Conservation (phyloP, 2,329 filamentous ascomycete species). For the Penicillium digitatum region DNA sequence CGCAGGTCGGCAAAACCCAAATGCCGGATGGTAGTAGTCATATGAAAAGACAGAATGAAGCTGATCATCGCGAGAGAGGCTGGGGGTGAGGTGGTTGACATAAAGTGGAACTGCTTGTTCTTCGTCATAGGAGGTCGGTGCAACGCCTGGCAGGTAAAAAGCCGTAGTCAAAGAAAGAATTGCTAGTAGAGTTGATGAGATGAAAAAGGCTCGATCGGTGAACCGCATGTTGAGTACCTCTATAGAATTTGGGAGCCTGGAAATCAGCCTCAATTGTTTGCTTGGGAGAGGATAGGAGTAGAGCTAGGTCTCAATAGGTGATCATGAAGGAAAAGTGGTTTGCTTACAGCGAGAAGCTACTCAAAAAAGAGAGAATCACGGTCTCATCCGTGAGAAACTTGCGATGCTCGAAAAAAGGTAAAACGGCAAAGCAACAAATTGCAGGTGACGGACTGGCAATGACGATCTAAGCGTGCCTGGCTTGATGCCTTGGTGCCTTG, state of each 20-base stretch:
- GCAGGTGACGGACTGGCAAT: constrained; percentile 10
- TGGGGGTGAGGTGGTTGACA: constrained; percentile 88
- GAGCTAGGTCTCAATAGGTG: background rate
- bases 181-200: constrained; percentile 31
- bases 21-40: constrained; percentile 87
- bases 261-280: constrained; percentile 14
- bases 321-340: background rate
- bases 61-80: constrained; percentile 72
- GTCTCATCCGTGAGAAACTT: background rate
- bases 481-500: constrained; percentile 3
- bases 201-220: constrained; percentile 27
- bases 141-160: constrained; percentile 95
- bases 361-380: constrained; percentile 1
- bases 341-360: background rate
- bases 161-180: constrained; percentile 51
- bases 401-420: constrained; percentile 5
- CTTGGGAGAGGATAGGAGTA: background rate
- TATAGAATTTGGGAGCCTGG: constrained; percentile 12
- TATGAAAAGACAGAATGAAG: constrained; percentile 91
- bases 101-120: constrained; percentile 78
- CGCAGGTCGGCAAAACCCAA: constrained; percentile 82
- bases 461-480: constrained; percentile 1
- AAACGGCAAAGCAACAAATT: background rate
- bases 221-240: constrained; percentile 35
- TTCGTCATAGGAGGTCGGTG: constrained; percentile 82